Conservation (phyloP, 768 basidiomycete genomes). For the Kwoniella dejecticola region DNA sequence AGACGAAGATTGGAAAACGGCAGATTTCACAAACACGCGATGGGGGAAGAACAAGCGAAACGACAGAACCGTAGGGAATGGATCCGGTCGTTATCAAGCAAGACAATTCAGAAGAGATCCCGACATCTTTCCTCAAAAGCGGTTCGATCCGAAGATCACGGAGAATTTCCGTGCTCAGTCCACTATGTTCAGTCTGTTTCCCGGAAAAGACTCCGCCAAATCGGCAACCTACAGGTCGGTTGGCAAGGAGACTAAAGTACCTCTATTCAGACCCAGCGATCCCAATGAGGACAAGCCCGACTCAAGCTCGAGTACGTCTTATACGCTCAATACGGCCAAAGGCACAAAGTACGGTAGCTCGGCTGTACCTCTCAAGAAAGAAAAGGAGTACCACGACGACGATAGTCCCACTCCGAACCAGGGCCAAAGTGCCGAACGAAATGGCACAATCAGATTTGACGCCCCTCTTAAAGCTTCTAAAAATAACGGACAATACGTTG, state of each 20-base stretch:
- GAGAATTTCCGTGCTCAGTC: not conserved
- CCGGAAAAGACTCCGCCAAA: too few relatives aligned
- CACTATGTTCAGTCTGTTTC: not conserved
- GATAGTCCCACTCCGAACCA: too few relatives aligned
- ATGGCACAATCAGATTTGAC: too few relatives aligned
- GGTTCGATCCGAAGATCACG: not conserved
- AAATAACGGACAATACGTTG: too few relatives aligned
- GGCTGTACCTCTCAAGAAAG: not conserved
- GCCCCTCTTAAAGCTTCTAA: too few relatives aligned
- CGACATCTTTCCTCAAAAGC: not conserved
- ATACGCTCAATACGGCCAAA: not conserved
- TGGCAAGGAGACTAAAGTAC: not conserved
- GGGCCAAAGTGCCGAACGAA: too few relatives aligned
- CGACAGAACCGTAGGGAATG: too few relatives aligned
- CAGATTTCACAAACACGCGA: not conserved
- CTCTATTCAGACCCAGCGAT: not conserved
- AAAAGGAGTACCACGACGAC: too few relatives aligned
- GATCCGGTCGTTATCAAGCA: too few relatives aligned
- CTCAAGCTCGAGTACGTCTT: too few relatives aligned
- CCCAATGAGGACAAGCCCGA: not conserved
- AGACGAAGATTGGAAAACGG: constrained; percentile 1
- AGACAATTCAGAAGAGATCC: not conserved
- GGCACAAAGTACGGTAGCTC: not conserved
- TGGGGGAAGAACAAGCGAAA: not conserved
- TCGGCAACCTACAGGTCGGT: too few relatives aligned